Evolutionary conservation across 306 rosid genomes (phyloP).

Genomic region (Prunus padus): DNA sequence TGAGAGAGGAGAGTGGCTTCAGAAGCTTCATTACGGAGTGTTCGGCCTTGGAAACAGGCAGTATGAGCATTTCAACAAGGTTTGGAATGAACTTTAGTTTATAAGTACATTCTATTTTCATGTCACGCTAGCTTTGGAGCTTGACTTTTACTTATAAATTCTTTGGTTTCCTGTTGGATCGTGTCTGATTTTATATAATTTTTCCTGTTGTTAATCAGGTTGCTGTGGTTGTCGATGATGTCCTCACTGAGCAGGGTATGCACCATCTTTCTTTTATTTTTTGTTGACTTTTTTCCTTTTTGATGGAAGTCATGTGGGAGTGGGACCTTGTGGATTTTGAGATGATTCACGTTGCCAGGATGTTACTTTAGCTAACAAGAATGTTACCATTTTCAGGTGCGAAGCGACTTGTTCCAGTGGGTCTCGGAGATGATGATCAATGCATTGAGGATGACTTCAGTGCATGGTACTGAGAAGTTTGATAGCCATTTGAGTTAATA

Average conservation of each 20-base stretch:
- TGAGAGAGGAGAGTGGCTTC: constrained; percentile 79
- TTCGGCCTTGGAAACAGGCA: constrained; percentile 99
- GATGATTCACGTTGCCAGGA: neutral
- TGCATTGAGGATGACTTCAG: constrained; percentile 97
- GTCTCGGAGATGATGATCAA: constrained; percentile 98
- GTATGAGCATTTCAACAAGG: constrained; percentile 98
- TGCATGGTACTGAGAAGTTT: constrained; percentile 71
- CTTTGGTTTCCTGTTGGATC: neutral
- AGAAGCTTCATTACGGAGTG: constrained; percentile 78
- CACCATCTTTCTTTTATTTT: neutral
- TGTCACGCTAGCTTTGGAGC: neutral
- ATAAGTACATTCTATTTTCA: neutral
- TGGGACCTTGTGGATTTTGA: neutral
- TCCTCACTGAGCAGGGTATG: constrained; percentile 70
- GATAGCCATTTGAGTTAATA: constrained; percentile 14
- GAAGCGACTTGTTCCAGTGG: constrained; percentile 71
- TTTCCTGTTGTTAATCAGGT: constrained; percentile 48
- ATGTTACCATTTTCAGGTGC: constrained; percentile 58
- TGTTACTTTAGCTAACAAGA: neutral
- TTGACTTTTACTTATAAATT: neutral
- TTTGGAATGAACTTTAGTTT: constrained; percentile 28
- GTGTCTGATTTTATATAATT: neutral
- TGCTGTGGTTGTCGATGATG: constrained; percentile 64
- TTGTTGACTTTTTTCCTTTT: neutral
- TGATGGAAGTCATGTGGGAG: neutral